Conservation (phyloP, 768 basidiomycete species). For the Leucocoprinus leucothites region DNA sequence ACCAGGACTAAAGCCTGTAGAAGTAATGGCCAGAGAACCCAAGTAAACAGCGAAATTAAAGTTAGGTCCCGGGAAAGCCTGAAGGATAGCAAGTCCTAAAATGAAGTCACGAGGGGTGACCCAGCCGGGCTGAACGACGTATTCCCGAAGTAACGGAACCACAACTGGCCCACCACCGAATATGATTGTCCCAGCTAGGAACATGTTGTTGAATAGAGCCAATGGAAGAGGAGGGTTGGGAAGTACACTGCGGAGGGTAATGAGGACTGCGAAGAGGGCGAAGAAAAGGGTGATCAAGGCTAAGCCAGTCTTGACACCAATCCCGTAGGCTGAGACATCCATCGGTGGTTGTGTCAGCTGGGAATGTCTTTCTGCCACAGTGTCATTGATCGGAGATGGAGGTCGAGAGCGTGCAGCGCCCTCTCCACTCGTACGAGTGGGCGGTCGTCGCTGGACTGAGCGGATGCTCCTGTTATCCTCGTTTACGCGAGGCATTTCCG, state of each 20-base stretch:
- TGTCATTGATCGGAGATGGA: background rate
- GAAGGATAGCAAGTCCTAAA: slow-evolving; percentile 47
- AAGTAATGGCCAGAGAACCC: slow-evolving; percentile 36
- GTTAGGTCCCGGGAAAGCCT: slow-evolving; percentile 51
- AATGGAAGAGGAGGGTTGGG: slow-evolving; percentile 24
- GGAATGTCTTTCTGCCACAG: background rate
- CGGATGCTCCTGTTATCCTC: slow-evolving; percentile 10
- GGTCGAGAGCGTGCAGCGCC: slow-evolving; percentile 1
- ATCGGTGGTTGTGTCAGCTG: slow-evolving; percentile 11
- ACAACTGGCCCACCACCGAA: slow-evolving; percentile 58
- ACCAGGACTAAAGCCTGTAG: slow-evolving; percentile 8
- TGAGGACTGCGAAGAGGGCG: slow-evolving; percentile 23
- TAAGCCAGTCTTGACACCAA: slow-evolving; percentile 24
- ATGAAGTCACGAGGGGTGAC: slow-evolving; percentile 53
- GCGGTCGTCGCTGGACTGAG: slow-evolving; percentile 3
- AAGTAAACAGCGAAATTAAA: slow-evolving; percentile 55
- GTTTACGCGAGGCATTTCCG: background rate
- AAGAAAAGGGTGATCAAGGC: slow-evolving; percentile 24
- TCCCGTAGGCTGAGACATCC: slow-evolving; percentile 22
- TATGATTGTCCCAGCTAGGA: slow-evolving; percentile 45
- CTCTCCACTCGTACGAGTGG: background rate
- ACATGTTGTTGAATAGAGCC: slow-evolving; percentile 42
- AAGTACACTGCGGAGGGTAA: slow-evolving; percentile 26
- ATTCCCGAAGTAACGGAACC: slow-evolving; percentile 48
- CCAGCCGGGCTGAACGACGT: slow-evolving; percentile 49